Base-by-base conservation (phyloP, 371 early-diverging fungal species). In the Chytridium lagenaria region DNA sequence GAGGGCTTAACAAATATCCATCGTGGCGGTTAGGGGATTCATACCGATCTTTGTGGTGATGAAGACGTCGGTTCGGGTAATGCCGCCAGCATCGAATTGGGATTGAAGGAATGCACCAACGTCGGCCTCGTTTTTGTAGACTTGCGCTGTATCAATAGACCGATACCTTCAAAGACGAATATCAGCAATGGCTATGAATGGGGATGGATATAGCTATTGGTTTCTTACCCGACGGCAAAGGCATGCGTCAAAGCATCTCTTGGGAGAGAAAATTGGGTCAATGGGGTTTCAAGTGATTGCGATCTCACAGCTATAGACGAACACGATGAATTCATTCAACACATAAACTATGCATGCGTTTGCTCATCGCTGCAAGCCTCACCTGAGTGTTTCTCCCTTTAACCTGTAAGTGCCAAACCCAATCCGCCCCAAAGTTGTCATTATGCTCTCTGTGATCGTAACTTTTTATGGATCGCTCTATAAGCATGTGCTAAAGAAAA, bases 31-130 rank as follows among this genome's bases (percentile, higher is more conserved):
- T n/a, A n/a, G 39, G 23, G 38, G 39, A 0, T 28, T 74, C 80
- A 74, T 87, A 91, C 93, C 87, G 51, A 99, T 88, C 79, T 99
- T 99, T 61, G 94, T 93, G 0, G 97, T 95, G 57, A 99, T 87
- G 86, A 97, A 99, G 0, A 99, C 52, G 33, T 96, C 95, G 40
- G 90, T 73, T n/a, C 99, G 85, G 44, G 81, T 73, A 0, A 95
- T 70, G n/a, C 77, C 80, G 28, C 87, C 86, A 1, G 80, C 71
- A 15, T 80, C 73, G 61, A 97, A 85, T 31, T 90, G 79, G 30
- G 90, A 84, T 5, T 83, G 79, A 7, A 97, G 63, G 15, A 90
- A 87, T 7, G 77, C 74, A 12, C 98, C 98, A 38, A 99, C 87
- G 0, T 80, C 85, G 28, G 80, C 83, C 79, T 99, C 98, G 76